These are phyloP conservation scores for Aspergillus novofumigatus DNA, from an alignment of 2,329 filamentous ascomycete genomes.

Conservation along the genomic window DNA sequence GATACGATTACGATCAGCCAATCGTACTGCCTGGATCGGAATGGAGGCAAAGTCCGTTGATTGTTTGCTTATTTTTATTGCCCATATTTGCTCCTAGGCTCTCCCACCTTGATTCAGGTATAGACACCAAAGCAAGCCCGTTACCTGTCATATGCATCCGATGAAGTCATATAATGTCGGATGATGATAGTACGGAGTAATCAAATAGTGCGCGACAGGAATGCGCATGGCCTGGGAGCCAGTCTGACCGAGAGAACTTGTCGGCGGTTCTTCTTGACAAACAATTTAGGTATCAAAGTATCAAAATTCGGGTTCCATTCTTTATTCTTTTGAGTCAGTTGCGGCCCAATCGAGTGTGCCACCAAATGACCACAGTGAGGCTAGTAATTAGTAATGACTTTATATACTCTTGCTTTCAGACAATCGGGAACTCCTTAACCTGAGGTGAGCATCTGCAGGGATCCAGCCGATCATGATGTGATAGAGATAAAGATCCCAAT, in stretches of 20 bases:
- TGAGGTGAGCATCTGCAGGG: background rate
- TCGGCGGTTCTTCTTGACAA: background rate
- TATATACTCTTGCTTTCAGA: background rate
- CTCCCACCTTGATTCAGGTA: no score
- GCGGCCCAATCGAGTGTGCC: background rate
- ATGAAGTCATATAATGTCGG: background rate
- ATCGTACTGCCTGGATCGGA: background rate
- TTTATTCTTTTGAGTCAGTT: background rate
- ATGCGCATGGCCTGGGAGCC: background rate
- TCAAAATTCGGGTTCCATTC: no score
- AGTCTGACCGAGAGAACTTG: background rate
- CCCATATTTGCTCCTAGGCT: background rate
- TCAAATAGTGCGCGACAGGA: background rate
- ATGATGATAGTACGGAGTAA: background rate
- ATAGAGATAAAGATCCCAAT: background rate
- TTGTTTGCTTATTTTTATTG: background rate
- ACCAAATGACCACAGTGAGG: background rate
- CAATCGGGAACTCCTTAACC: background rate
- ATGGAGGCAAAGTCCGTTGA: background rate
- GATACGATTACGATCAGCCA: background rate
- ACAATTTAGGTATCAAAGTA: no score
- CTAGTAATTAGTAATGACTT: background rate
- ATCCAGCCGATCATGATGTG: background rate
- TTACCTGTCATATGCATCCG: background rate
- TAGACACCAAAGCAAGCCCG: background rate